Evolutionary conservation across 2,329 filamentous ascomycete genomes (phyloP).

Genomic region (Aspergillus udagawae): DNA sequence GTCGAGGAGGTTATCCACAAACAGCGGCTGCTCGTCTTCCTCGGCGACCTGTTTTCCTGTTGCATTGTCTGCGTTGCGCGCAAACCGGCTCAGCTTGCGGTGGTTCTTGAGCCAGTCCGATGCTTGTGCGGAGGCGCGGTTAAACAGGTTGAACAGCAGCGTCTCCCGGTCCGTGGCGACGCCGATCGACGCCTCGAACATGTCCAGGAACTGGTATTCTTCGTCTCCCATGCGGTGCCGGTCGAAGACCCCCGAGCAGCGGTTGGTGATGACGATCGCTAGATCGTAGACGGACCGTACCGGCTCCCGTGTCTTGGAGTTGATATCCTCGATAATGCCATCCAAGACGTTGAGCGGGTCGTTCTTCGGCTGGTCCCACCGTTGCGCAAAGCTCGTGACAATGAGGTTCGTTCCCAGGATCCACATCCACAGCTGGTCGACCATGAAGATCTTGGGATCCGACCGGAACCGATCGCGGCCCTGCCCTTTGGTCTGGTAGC

Average conservation of each 20-base stretch:
- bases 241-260: slow-evolving; percentile 60
- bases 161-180: slow-evolving; percentile 51
- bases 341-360: slow-evolving; percentile 62
- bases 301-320: slow-evolving; percentile 58
- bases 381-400: slow-evolving; percentile 42
- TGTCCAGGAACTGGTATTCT: slow-evolving; percentile 62
- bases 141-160: slow-evolving; percentile 57
- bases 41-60: slow-evolving; percentile 20
- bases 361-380: slow-evolving; percentile 53
- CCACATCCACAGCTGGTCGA: slow-evolving; percentile 67
- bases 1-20: slow-evolving; percentile 42
- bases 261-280: slow-evolving; percentile 57
- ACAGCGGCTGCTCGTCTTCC: slow-evolving; percentile 44
- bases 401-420: slow-evolving; percentile 56
- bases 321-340: slow-evolving; percentile 59
- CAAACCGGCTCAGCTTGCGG: slow-evolving; percentile 39
- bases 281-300: slow-evolving; percentile 61
- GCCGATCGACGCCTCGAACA: slow-evolving; percentile 64
- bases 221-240: slow-evolving; percentile 55
- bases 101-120: slow-evolving; percentile 52
- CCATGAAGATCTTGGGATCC: slow-evolving; percentile 62
- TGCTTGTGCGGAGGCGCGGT: slow-evolving; percentile 54
- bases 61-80: slow-evolving; percentile 14
- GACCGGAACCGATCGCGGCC: slow-evolving; percentile 26
- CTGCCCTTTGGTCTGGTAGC: slow-evolving; percentile 48